A percentile compares a stretch with the other conserved stretches of the same genome.
These are phyloP conservation scores for Triticum timopheevii DNA, from an alignment of 176 grass and related monocot genomes.

Conservation along the genomic window DNA sequence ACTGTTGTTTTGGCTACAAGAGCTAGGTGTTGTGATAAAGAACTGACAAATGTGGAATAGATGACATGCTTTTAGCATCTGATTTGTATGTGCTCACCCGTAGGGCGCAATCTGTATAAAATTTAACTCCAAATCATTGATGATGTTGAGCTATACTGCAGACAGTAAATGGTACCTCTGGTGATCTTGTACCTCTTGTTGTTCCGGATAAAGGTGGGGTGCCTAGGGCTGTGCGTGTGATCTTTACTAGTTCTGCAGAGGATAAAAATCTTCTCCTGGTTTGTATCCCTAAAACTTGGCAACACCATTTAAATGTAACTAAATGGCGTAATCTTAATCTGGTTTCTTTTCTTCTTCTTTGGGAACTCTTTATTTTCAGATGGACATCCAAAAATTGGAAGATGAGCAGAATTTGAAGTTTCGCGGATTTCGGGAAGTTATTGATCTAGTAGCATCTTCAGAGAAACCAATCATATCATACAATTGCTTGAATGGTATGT, in stretches of 20 bases:
- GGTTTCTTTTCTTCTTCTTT: background rate
- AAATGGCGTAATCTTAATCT: constrained; percentile 3
- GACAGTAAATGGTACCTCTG: constrained; percentile 52
- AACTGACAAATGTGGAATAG: background rate
- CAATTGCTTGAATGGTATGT: constrained; percentile 79
- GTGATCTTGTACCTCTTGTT: constrained; percentile 74
- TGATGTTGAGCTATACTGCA: constrained; percentile 44
- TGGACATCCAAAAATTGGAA: constrained; percentile 58
- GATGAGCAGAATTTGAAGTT: constrained; percentile 76
- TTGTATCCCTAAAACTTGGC: constrained; percentile 33
- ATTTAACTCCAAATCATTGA: constrained; percentile 17
- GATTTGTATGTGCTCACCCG: background rate
- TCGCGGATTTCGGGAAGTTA: constrained; percentile 86
- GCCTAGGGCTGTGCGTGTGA: constrained; percentile 54
- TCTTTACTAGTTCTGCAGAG: constrained; percentile 78
- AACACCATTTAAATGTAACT: background rate
- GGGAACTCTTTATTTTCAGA: constrained; percentile 36
- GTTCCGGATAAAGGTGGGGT: constrained; percentile 60
- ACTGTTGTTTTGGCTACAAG: background rate
- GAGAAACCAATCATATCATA: constrained; percentile 87
- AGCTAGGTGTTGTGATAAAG: background rate
- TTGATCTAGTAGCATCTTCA: constrained; percentile 81
- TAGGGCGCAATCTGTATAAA: background rate
- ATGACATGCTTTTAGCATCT: background rate
- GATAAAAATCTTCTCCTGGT: constrained; percentile 92